Percentiles rank a stretch among this genome's conserved stretches.
Evolutionary conservation across 176 grass and related monocot genomes (phyloP).

Genomic region (Pharus latifolius): DNA sequence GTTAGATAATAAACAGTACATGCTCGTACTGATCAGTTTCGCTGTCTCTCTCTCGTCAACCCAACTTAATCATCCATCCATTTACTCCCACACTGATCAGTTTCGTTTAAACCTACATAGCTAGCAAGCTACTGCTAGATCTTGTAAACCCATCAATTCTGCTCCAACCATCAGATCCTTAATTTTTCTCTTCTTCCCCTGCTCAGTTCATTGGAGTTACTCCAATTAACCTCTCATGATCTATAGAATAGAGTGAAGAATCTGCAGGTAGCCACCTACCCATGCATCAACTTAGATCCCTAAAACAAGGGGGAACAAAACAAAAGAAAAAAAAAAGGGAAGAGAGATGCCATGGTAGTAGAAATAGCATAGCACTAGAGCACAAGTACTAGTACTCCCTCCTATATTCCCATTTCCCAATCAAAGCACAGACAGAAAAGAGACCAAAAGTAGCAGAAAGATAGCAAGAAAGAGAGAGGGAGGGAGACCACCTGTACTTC

Average conservation of each 20-base stretch:
- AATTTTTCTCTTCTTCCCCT: not conserved
- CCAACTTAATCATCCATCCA: not conserved
- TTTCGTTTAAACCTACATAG: not conserved
- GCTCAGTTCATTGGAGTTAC: not conserved
- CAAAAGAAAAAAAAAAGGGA: no score
- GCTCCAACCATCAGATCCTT: not conserved
- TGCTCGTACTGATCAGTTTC: no score
- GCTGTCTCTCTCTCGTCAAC: not conserved
- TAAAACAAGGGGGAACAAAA: not conserved
- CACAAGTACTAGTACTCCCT: not conserved
- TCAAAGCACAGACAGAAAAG: conserved; percentile 5
- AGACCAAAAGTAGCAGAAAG: conserved; percentile 1
- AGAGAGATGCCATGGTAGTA: no score
- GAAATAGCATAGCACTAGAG: not conserved
- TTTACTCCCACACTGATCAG: not conserved
- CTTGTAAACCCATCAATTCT: not conserved
- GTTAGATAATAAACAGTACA: not conserved
- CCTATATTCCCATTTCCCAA: conserved; percentile 23
- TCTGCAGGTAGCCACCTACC: no score
- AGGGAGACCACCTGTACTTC: not conserved
- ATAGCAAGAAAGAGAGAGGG: not conserved
- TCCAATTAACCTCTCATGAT: not conserved
- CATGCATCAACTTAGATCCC: not conserved
- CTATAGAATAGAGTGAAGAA: not conserved
- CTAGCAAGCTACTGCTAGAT: not conserved